phyloP scores from a whole-genome alignment of 768 basidiomycete genomes.

The Boletus tylopilopsis region DNA sequence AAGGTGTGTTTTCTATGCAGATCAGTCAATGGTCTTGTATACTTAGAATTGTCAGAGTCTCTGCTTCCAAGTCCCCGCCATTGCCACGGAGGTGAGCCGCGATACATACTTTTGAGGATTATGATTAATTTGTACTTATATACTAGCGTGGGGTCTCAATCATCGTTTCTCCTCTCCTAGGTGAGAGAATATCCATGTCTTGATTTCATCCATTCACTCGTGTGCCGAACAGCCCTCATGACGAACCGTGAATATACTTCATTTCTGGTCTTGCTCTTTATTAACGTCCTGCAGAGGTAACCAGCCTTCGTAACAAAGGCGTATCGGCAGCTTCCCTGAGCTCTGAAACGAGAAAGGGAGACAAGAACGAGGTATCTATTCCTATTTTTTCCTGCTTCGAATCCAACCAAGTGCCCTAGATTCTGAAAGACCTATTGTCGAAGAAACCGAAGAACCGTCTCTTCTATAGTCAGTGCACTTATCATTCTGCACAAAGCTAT shows the following conservation, averaged over 20 bases:
- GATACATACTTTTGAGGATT: not conserved
- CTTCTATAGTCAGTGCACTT: constrained; percentile 59
- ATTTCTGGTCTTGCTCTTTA: not conserved
- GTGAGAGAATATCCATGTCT: constrained; percentile 39
- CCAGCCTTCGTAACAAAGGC: constrained; percentile 49
- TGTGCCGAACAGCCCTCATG: constrained; percentile 60
- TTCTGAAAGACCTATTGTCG: constrained; percentile 56
- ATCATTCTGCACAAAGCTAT: not conserved
- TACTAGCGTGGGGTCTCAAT: constrained; percentile 64
- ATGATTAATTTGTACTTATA: not conserved
- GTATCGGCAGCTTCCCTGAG: constrained; percentile 59
- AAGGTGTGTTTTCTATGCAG: constrained; percentile 46
- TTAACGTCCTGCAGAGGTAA: constrained; percentile 50
- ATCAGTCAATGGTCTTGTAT: not conserved
- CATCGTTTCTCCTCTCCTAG: constrained; percentile 73
- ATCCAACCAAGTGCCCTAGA: constrained; percentile 37
- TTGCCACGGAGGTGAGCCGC: constrained; percentile 50
- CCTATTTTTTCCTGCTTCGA: not conserved
- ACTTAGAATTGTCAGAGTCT: constrained; percentile 49
- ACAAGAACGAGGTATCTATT: constrained; percentile 53
- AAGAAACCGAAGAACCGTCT: constrained; percentile 56
- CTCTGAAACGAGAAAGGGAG: constrained; percentile 55
- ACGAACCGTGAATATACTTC: constrained; percentile 60
- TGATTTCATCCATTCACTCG: not conserved
- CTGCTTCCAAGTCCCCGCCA: constrained; percentile 82